A percentile compares a stretch with the other conserved stretches of the same genome.
Conservation (phyloP, 2,329 filamentous ascomycete genomes). For the Beauveria sp. region DNA sequence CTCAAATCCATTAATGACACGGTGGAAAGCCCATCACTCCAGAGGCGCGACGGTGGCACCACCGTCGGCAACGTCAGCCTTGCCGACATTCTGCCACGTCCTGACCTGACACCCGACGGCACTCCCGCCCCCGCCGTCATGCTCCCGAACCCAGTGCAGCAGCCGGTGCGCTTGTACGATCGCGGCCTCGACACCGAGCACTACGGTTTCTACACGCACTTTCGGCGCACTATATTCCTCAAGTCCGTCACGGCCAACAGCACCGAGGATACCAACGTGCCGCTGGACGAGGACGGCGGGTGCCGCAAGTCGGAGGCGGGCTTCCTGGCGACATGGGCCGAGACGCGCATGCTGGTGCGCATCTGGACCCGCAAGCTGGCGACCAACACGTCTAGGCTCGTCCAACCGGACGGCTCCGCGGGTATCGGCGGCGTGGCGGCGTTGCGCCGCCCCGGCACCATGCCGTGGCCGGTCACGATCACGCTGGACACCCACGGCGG, state of each 20-base stretch:
- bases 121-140: slow-evolving; percentile 65
- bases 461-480: slow-evolving; percentile 57
- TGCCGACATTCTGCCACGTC: slow-evolving; percentile 50
- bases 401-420: slow-evolving; percentile 21
- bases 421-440: slow-evolving; percentile 18
- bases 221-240: slow-evolving; percentile 78
- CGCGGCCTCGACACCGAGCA: slow-evolving; percentile 74
- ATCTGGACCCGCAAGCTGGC: slow-evolving; percentile 52
- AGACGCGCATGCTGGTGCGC: slow-evolving; percentile 56
- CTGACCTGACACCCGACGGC: slow-evolving; percentile 57
- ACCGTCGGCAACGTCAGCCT: slow-evolving; percentile 20
- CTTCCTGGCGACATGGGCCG: slow-evolving; percentile 49
- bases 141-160: slow-evolving; percentile 61
- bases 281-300: slow-evolving; percentile 48
- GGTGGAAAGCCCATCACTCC: slow-evolving; percentile 20
- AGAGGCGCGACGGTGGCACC: slow-evolving; percentile 15
- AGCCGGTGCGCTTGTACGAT: slow-evolving; percentile 80
- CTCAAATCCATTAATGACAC: slow-evolving; percentile 38
- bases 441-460: slow-evolving; percentile 44
- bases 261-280: slow-evolving; percentile 32
- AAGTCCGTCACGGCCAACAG: slow-evolving; percentile 47
- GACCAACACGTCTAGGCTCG: slow-evolving; percentile 34
- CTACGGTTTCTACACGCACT: slow-evolving; percentile 92
- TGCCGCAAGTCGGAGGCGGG: slow-evolving; percentile 43
- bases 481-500: slow-evolving; percentile 57